Base-by-base conservation (phyloP, 2,329 filamentous ascomycete species). In the Clarireedia hainanense region DNA sequence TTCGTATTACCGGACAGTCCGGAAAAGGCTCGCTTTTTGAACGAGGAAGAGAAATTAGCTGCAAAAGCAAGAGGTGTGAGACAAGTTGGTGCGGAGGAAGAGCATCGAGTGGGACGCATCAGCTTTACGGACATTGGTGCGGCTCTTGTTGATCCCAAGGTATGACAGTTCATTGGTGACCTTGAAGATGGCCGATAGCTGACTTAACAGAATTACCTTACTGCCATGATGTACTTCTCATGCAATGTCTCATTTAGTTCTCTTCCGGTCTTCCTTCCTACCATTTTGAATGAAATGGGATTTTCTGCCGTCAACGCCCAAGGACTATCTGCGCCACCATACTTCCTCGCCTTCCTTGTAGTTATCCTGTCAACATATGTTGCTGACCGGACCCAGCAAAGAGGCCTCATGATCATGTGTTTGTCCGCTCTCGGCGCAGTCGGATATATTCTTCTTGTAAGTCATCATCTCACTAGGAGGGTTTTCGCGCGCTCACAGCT, bases 291-390 rank as follows among this genome's bases (percentile, higher is more conserved):
- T 49, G 74, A 80, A 54, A 87, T 90, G 82, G 86, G 86, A 9
- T 89, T 85, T 70, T 79, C 77, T 0, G 73, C 77, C 14, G 77
- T 89, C 58, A 75, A 83, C 57, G 83, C 87, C 0, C 86, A 91
- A 69, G 87, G 86, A 1, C 76, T 91, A 12, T 85, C 84, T 0
- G 85, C 85, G 0, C 86, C 86, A 1, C 85, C 86, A 0, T 89
- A 86, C 68, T 81, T 89, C 62, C 69, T 86, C 15, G 78, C 84
- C 1, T 88, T 86, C 66, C 62, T 86, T 12, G 70, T 83, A 23
- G 85, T 82, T 46, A 76, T 89, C 57, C 63, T 65, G 9, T 80
- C 80, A 1, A 83, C 83, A 5, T 86, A 76, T 67, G 67, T 88
- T 37, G 84, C 85, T n/a, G 86, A 89, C 71, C 76, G 75, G 14